Base-by-base conservation (phyloP, 176 grass and related monocot species). In the Oryza australiensis region DNA sequence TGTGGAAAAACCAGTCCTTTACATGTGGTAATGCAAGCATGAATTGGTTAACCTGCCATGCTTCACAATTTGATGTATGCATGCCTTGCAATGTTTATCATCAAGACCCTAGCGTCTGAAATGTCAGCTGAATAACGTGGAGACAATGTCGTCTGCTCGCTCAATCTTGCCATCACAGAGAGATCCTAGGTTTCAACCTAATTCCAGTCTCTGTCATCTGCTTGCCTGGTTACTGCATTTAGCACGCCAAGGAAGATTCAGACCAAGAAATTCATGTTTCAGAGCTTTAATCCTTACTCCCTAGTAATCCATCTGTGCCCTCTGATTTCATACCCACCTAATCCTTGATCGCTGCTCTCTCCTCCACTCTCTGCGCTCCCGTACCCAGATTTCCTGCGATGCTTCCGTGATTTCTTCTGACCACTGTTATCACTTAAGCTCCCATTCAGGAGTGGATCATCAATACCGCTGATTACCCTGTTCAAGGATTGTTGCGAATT, bases 371-470 rank as follows among this genome's bases (percentile, higher is more conserved):
- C 92, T 46, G 76, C 67, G 1, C 80, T 84, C 29, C 26, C 53
- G 48, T 90, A 85, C 30, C 83, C 92, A 11, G 82, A 90, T 83
- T 82, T 88, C 81, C 75, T 89, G 35, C 83, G 83, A 20, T 92
- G 90, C 70, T 80, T 90, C 67, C 84, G 81, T 40, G 80, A 72
- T 65, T 80, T 85, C 66, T 66, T 90, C 23, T 70, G 76, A 3
- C 81, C 81, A 72, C 88, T 87, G 72, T 94, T 91, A 72, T 97
- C 92, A 72, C 92, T 92, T 4, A 92, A 57, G 69, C 90, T 97
- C 84, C 90, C 92, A 26, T 92, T 87, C 72, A 97, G 84, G 7
- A 94, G 86, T 0, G 95, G 95, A 41, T 97, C 95, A 23, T 97
- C 92, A 59, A 97, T 97, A 34, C 95, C 95, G 0, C 88, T 93